These are phyloP conservation scores for Cercospora sojina DNA, from an alignment of 2,329 filamentous ascomycete genomes.

Conservation along the genomic window DNA sequence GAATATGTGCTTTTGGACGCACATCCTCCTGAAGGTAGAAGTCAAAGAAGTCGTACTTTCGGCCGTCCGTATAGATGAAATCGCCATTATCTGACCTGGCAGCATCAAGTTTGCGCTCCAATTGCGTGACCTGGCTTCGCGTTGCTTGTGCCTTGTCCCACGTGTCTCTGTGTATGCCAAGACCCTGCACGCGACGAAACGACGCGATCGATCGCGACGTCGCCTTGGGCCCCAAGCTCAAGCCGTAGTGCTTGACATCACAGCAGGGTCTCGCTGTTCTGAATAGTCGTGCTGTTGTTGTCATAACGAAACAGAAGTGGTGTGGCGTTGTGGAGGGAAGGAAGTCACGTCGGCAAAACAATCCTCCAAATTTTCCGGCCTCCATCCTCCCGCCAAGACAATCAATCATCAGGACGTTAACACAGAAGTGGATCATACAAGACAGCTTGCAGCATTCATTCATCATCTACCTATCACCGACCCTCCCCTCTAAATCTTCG, in stretches of 20 bases:
- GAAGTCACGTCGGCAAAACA: background rate
- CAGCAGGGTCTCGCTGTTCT: background rate
- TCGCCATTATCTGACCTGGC: no score
- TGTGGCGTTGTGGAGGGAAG: background rate
- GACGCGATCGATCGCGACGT: background rate
- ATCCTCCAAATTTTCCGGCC: background rate
- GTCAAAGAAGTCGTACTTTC: no score
- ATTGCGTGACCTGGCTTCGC: no score
- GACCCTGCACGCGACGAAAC: background rate
- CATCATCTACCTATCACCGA: background rate
- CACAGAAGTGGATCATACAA: background rate
- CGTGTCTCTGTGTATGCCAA: background rate
- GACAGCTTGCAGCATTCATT: background rate
- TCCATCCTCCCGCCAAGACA: background rate
- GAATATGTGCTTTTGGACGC: no score
- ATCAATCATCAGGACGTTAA: background rate
- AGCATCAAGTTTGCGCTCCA: no score
- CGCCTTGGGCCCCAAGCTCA: background rate
- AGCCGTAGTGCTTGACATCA: background rate
- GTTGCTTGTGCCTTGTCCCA: background rate
- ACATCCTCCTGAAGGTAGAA: no score
- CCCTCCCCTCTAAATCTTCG: constrained; percentile 46
- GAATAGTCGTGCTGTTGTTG: background rate
- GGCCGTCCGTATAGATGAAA: no score
- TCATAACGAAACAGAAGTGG: background rate